Evolutionary conservation across 83 land plant genomes (phyloP), one percentile per base, ranked within the genome.

Genomic region (Thuja plicata): DNA sequence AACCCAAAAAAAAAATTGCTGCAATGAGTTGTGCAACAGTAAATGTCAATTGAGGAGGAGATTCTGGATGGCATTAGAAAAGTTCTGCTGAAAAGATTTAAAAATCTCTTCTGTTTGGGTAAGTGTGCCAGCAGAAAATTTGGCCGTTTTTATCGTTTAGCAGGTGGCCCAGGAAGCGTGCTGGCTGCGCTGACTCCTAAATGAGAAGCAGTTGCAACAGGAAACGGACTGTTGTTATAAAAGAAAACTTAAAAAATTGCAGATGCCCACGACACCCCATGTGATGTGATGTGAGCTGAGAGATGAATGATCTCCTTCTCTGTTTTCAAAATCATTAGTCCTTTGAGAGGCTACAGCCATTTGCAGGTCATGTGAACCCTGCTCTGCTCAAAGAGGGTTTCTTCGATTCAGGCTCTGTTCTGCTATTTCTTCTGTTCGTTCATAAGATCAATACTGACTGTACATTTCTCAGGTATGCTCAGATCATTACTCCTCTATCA

Each of bases 241-340:
- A 60, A 60, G 21, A 19, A 57, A 38, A 19, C 21, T 24, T 8
- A 24, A 21, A 24, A 21, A 24, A 13, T 74, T 30, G 16, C 38
- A 74, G 78, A 74, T 74, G 34, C 78, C 78, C 78, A 32, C 78
- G 78, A 74, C 78, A 74, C 38, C 78, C 78, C 78, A 74, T 74
- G 78, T 74, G 78, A 74, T 74, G 35, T 74, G 78, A 74, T 34
- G 78, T 30, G 77, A 6, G 35, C 37, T 10, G 38, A 74, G 34
- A 74, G 3, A 21, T 70, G 27, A 24, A 21, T 27, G 35, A 30
- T 37, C 35, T 9, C 2, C 78, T 34, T 35, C 78, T 74, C 78
- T 11, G 3, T 32, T 74, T 74, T 74, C 78, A 74, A 74, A 74
- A 74, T 32, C 27, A 66, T 66, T 66, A 66, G 66, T 21, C 27